These are phyloP conservation scores for Phytopythium boreale DNA, from an alignment of 352 stramenopile genomes.

Conservation along the genomic window DNA sequence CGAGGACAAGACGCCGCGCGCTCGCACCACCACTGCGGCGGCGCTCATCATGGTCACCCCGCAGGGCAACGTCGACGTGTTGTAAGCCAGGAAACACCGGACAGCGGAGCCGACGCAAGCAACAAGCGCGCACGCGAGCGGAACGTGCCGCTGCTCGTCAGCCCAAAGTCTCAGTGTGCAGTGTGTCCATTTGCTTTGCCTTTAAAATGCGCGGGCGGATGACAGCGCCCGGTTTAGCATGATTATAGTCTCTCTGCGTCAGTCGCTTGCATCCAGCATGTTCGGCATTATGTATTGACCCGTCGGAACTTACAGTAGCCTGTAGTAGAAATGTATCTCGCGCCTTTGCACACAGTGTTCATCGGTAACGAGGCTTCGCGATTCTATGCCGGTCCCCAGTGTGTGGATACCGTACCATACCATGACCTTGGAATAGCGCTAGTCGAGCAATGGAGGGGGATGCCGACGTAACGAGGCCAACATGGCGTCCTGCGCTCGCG, in stretches of 20 bases:
- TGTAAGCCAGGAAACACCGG: constrained; percentile 19
- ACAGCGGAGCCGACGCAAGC: background rate
- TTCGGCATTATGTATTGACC: no score
- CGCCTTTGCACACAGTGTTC: no score
- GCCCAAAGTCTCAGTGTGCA: background rate
- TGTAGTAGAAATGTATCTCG: no score
- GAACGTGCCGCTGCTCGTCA: background rate
- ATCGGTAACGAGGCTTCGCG: no score
- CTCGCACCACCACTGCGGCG: constrained; percentile 19
- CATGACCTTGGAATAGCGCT: no score
- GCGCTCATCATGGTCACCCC: constrained; percentile 53
- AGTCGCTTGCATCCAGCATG: no score
- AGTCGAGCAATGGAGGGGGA: no score
- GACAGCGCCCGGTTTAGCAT: background rate
- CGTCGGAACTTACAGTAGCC: no score
- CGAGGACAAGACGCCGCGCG: constrained; percentile 52
- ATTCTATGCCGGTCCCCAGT: no score
- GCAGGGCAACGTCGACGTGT: constrained; percentile 43
- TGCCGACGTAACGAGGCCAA: background rate
- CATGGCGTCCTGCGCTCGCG: background rate
- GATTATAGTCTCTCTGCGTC: background rate
- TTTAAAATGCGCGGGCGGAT: background rate
- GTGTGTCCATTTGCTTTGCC: background rate
- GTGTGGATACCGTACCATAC: background rate
- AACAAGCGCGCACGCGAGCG: background rate